Evolutionary conservation across 2,329 filamentous ascomycete species (phyloP).

Genomic region (Aspergillus intermedius): DNA sequence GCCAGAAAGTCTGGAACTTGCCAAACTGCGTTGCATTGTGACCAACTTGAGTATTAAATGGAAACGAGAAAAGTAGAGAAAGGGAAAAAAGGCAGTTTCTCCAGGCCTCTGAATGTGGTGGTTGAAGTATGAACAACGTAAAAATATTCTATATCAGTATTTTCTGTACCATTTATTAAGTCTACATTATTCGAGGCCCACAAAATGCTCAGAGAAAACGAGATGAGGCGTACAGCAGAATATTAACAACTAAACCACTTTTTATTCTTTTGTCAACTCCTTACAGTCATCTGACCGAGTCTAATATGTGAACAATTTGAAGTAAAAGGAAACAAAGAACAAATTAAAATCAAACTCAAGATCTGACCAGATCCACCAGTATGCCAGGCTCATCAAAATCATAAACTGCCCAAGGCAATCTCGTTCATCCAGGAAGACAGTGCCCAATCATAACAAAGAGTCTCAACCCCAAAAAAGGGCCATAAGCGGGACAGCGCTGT

Average conservation of each 20-base stretch:
- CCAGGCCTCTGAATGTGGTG: no score
- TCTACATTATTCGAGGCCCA: no score
- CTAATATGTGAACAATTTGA: not conserved
- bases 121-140: no score
- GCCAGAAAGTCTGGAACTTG: not conserved
- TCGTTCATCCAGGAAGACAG: conserved; percentile 26
- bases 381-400: conserved; percentile 18
- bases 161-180: no score
- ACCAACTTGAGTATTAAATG: not conserved
- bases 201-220: no score
- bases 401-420: conserved; percentile 27
- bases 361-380: not conserved
- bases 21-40: not conserved
- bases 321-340: not conserved
- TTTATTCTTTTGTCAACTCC: not conserved
- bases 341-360: not conserved
- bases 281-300: not conserved
- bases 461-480: not conserved
- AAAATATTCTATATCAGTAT: no score
- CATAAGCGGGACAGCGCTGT: not conserved
- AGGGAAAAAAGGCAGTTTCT: no score
- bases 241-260: not conserved
- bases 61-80: no score
- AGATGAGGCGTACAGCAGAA: no score
- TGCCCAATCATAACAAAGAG: conserved; percentile 12